These are phyloP conservation scores for Kluyveromyces sp. DNA, from an alignment of 1,139 yeast species.

Conservation along the genomic window DNA sequence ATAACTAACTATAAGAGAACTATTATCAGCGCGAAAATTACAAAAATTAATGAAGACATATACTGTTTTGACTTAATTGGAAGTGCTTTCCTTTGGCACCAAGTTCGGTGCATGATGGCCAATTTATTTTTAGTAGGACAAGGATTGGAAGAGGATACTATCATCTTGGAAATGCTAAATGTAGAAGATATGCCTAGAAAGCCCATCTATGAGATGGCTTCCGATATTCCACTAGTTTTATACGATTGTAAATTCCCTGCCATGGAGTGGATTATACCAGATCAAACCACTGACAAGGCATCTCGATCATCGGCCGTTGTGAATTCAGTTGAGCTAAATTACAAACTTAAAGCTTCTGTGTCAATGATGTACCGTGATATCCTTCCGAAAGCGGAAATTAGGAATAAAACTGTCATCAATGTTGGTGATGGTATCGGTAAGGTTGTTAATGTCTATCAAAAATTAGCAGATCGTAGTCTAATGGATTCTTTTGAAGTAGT, in stretches of 20 bases:
- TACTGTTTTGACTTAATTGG: constrained; percentile 78
- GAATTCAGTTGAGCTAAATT: constrained; percentile 29
- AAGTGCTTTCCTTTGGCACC: constrained; percentile 95
- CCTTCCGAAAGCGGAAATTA: constrained; percentile 15
- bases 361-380: constrained; percentile 24
- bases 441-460: constrained; percentile 47
- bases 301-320: constrained; percentile 22
- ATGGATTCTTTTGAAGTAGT: constrained; percentile 57
- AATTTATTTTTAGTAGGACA: constrained; percentile 76
- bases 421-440: constrained; percentile 70
- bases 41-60: constrained; percentile 36
- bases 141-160: constrained; percentile 50
- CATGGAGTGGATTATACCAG: constrained; percentile 53
- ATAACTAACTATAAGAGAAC: constrained; percentile 64
- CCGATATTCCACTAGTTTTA: constrained; percentile 81
- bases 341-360: constrained; percentile 32
- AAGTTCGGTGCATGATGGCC: constrained; percentile 93
- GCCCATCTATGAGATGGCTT: constrained; percentile 86
- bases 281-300: constrained; percentile 20
- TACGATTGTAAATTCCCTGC: constrained; percentile 75
- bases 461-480: constrained; percentile 49
- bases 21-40: constrained; percentile 46
- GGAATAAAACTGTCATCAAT: constrained; percentile 39
- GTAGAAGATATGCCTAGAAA: constrained; percentile 51
- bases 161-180: constrained; percentile 55